Conservation (phyloP, 257 asterid species). For the Ilex aquifolium region DNA sequence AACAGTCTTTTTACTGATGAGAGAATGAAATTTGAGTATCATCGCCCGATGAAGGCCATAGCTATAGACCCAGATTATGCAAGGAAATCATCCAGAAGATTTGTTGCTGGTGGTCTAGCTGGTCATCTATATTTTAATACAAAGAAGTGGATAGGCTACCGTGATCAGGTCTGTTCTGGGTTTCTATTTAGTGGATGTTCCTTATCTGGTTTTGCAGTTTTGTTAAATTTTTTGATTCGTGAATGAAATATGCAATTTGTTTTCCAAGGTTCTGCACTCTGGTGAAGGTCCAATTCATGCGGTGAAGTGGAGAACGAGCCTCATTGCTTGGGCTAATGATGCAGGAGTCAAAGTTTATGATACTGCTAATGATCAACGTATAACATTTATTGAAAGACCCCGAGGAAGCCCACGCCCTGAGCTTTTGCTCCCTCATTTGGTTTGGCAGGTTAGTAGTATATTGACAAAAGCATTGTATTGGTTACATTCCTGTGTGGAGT, state of each 20-base stretch:
- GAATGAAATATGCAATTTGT: constrained; percentile 6
- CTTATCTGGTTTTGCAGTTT: background rate
- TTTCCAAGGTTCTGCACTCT: constrained; percentile 80
- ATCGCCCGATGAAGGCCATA: constrained; percentile 93
- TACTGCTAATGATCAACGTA: constrained; percentile 87
- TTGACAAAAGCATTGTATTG: background rate
- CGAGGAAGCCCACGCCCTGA: constrained; percentile 95
- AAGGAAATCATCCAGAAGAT: constrained; percentile 86
- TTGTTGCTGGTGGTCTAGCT: constrained; percentile 96
- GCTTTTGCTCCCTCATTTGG: constrained; percentile 90
- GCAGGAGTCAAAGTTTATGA: constrained; percentile 95
- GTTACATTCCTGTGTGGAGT: background rate
- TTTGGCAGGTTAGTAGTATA: constrained; percentile 79
- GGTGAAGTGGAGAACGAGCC: constrained; percentile 87
- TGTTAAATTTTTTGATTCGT: background rate
- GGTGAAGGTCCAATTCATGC: constrained; percentile 99
- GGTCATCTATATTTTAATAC: constrained; percentile 77
- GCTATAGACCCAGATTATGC: constrained; percentile 94
- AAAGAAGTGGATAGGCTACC: constrained; percentile 93
- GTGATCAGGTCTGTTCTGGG: constrained; percentile 77
- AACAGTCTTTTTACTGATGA: constrained; percentile 88
- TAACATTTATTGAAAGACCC: constrained; percentile 89
- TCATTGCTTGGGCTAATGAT: constrained; percentile 98
- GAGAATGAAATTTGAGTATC: constrained; percentile 86
- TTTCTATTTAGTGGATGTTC: background rate